These are phyloP conservation scores for Theobroma grandiflorum DNA, from an alignment of 441 rosid species.

Conservation along the genomic window DNA sequence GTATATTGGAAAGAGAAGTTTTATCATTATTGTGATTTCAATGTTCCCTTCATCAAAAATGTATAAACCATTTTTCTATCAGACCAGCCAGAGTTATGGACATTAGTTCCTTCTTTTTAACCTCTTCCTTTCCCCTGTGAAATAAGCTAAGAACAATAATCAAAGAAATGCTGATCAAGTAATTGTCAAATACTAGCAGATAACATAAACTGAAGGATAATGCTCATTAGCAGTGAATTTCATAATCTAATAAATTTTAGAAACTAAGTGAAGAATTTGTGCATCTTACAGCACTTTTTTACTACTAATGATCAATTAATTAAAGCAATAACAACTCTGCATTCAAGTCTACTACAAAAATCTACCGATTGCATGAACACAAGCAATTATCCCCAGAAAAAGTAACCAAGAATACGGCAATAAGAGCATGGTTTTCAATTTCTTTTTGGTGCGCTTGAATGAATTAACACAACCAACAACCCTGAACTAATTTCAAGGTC, in stretches of 20 bases:
- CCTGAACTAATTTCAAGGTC: constrained; percentile 4
- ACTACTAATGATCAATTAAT: neutral
- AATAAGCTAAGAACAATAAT: constrained; percentile 8
- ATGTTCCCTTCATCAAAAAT: neutral
- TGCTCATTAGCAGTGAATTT: neutral
- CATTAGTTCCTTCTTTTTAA: neutral
- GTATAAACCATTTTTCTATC: neutral
- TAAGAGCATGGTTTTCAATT: constrained; percentile 4
- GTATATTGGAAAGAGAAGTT: neutral
- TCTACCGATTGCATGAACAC: neutral
- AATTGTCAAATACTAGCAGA: neutral
- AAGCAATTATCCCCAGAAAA: constrained; percentile 8
- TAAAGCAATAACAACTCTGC: neutral
- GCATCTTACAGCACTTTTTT: neutral
- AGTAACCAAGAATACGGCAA: neutral
- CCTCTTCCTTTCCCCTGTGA: neutral
- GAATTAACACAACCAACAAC: neutral
- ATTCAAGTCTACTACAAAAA: neutral
- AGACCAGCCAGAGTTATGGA: constrained; percentile 2
- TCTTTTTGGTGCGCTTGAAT: constrained; percentile 2
- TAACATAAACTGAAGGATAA: neutral
- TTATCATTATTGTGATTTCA: constrained; percentile 11
- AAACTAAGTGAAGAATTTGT: neutral
- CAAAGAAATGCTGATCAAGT: neutral
- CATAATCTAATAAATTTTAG: neutral